phyloP scores from a whole-genome alignment of 2,329 filamentous ascomycete species.

The Plectosphaerella plurivora region DNA sequence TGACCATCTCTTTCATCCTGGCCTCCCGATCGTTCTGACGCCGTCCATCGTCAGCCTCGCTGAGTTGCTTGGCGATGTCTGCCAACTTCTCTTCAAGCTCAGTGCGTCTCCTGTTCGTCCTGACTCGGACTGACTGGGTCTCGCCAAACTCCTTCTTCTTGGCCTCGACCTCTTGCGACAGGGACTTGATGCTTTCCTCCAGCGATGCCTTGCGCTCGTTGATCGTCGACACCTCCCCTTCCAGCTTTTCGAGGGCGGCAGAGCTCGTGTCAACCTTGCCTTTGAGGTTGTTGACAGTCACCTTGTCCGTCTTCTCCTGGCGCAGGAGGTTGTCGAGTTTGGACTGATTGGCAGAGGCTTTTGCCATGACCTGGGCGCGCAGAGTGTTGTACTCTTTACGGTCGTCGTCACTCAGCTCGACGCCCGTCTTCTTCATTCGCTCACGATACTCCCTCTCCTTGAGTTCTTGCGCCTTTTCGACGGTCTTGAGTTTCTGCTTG shows the following conservation, averaged over 20 bases:
- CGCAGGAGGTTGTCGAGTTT: constrained; percentile 83
- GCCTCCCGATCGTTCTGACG: constrained; percentile 81
- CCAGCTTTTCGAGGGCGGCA: constrained; percentile 67
- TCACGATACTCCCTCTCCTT: constrained; percentile 88
- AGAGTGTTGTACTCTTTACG: constrained; percentile 85
- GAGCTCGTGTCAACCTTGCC: constrained; percentile 80
- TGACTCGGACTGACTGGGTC: constrained; percentile 76
- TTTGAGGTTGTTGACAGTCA: constrained; percentile 83
- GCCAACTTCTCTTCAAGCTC: constrained; percentile 91
- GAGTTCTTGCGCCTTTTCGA: constrained; percentile 84
- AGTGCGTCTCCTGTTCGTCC: constrained; percentile 74
- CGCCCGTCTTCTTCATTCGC: constrained; percentile 79
- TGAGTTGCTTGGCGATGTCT: constrained; percentile 73
- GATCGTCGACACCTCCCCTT: constrained; percentile 65
- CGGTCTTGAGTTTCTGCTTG: constrained; percentile 72
- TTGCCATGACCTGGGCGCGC: constrained; percentile 78
- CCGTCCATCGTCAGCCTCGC: constrained; percentile 78
- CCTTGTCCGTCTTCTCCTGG: constrained; percentile 86
- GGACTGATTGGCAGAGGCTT: constrained; percentile 74
- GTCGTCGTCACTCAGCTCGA: constrained; percentile 79
- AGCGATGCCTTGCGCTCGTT: constrained; percentile 63
- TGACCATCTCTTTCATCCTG: constrained; percentile 76
- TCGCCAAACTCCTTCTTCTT: constrained; percentile 92
- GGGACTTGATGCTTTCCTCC: constrained; percentile 59
- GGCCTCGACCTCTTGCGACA: constrained; percentile 71